Conservation (phyloP, 805 yeast genomes). For the Barnettozyma vustinii region DNA sequence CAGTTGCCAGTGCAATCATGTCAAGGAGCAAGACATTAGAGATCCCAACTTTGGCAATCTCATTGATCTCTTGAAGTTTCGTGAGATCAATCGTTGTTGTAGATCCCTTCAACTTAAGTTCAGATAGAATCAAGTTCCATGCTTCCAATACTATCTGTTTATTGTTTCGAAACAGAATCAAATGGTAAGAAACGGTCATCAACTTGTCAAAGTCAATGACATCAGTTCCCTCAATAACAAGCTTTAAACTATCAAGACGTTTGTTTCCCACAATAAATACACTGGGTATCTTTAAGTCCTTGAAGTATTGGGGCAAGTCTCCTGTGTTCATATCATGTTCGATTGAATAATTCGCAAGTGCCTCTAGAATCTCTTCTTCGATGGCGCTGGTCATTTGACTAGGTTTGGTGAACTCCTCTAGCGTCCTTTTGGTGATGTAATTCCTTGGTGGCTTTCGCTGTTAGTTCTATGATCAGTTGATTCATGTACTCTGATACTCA, state of each 20-base stretch:
- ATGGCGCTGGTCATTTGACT: conserved; percentile 35
- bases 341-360: conserved; percentile 35
- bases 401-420: conserved; percentile 27
- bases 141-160: conserved; percentile 29
- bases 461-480: neutral
- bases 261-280: conserved; percentile 27
- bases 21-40: conserved; percentile 33
- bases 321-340: conserved; percentile 35
- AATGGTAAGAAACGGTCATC: conserved; percentile 34
- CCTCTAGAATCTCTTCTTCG: conserved; percentile 40
- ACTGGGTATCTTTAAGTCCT: conserved; percentile 28
- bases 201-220: conserved; percentile 45
- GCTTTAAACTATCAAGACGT: conserved; percentile 17
- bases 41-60: conserved; percentile 27
- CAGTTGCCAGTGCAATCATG: conserved; percentile 40
- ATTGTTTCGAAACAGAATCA: conserved; percentile 37
- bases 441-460: conserved; percentile 10
- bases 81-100: conserved; percentile 28
- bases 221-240: conserved; percentile 35
- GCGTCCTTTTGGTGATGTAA: conserved; percentile 18
- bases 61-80: conserved; percentile 32
- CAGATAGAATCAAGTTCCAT: conserved; percentile 35
- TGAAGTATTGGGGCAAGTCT: conserved; percentile 27
- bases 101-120: conserved; percentile 15
- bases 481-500: neutral